Base-by-base conservation (phyloP, 495 filamentous ascomycete genomes). In the Entonaema liquescens region DNA sequence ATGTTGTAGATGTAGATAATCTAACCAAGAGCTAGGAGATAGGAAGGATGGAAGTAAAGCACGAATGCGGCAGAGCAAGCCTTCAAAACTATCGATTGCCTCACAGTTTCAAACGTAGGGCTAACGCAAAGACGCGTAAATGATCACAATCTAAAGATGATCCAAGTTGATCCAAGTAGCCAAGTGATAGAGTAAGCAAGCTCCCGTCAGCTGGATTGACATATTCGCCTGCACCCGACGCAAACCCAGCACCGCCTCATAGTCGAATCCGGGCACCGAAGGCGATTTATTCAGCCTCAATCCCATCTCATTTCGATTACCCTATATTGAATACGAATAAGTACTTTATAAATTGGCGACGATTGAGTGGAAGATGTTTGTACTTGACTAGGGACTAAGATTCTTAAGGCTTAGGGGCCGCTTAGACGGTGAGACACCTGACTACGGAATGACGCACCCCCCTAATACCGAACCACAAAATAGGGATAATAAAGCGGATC, bases 391-490 rank as follows among this genome's bases (percentile, higher is more conserved):
- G 29, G 29, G 3, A 11, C 47, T 54, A 53, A 35, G 25, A 33
- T 49, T 15, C 26, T 62, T 59, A 71, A 58, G 63, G 63, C 68
- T 66, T 61, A 63, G 59, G 56, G 53, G 44, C 26, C 59, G 53
- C 54, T 59, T 63, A 21, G 36, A 9, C 0, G 31, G 44, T 60
- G 26, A 64, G 63, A 60, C 69, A 68, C 47, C 64, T 72, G 69
- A 72, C 55, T 47, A 29, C 15, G 31, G 25, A 47, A 68, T 72
- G 69, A 72, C 69, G 69, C 64, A 65, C 63, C 13, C n/a, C 49
- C 21, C 19, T 9, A 33, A 59, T 59, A 70, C 67, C 67, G 67
- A 70, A 60, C 29, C 11, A 57, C 31, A 13, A 56, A 60, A 54
- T 65, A 70, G 67, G 67, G 26, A 58, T 36, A 40, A 49, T 15